These are phyloP conservation scores for Sclerotiophoma versabilis DNA, from an alignment of 2,329 filamentous ascomycete genomes.

Conservation along the genomic window DNA sequence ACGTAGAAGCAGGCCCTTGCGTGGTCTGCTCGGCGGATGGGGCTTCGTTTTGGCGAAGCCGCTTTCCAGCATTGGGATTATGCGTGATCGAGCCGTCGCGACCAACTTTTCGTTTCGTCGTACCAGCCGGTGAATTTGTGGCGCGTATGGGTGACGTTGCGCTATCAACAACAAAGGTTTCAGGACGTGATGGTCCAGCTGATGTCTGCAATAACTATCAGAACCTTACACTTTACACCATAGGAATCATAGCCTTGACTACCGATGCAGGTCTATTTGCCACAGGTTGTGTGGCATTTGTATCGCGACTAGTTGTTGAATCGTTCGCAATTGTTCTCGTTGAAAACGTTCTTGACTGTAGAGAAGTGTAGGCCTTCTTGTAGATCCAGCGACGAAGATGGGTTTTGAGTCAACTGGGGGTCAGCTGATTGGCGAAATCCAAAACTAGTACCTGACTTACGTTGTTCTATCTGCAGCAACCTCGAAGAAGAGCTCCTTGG, in stretches of 20 bases:
- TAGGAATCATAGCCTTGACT: not conserved
- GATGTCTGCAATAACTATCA: not conserved
- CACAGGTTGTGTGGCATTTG: no score
- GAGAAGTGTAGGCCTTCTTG: not conserved
- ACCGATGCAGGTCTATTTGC: not conserved
- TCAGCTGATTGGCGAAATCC: not conserved
- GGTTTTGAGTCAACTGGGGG: not conserved
- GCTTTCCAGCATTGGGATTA: not conserved
- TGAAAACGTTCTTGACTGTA: not conserved
- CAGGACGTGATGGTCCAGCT: not conserved
- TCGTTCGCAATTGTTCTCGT: not conserved
- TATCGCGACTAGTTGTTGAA: not conserved
- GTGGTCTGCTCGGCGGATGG: not conserved
- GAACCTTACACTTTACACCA: not conserved
- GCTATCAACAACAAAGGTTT: not conserved
- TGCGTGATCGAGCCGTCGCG: not conserved
- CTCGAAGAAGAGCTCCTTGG: not conserved
- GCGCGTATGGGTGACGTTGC: not conserved
- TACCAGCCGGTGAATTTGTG: not conserved
- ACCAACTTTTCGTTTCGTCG: not conserved
- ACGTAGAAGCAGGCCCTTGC: not conserved
- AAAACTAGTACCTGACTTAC: not conserved
- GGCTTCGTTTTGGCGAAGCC: not conserved
- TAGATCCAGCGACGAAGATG: not conserved
- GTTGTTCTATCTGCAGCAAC: not conserved